Conservation (phyloP, 1,139 yeast species). For the Lodderomyces elongisporus region DNA sequence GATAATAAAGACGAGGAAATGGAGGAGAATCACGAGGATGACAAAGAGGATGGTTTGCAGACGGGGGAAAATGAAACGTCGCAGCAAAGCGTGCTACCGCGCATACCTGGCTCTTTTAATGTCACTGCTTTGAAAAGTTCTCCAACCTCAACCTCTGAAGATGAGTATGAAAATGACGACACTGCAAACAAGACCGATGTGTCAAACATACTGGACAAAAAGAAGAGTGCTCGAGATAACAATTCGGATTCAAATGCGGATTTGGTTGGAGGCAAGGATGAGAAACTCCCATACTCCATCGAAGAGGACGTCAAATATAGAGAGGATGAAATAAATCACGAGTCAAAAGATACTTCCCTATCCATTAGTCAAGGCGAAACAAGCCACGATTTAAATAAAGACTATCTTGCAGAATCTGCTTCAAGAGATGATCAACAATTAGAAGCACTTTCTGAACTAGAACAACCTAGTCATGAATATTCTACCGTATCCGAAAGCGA, state of each 20-base stretch:
- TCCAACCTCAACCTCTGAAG: too few species aligned
- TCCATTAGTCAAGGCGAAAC: too few species aligned
- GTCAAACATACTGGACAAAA: not conserved
- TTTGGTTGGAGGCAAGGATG: not conserved
- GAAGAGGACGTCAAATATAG: not conserved
- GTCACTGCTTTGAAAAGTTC: slow-evolving; percentile 46
- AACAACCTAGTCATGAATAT: not conserved
- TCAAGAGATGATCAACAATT: not conserved
- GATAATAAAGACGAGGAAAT: not conserved
- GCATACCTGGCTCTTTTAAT: slow-evolving; percentile 58
- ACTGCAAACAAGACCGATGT: too few species aligned
- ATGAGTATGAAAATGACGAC: too few species aligned
- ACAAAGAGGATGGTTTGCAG: slow-evolving; percentile 2
- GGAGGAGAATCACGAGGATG: slow-evolving; percentile 2
- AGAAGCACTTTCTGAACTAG: not conserved
- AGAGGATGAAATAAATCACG: too few species aligned
- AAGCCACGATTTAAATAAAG: too few species aligned
- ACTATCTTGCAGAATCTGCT: not conserved
- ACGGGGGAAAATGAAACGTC: too few species aligned
- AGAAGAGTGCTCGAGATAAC: not conserved
- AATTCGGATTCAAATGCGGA: not conserved
- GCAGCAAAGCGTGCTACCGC: slow-evolving; percentile 30
- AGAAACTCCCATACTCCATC: not conserved
- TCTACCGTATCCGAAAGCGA: not conserved
- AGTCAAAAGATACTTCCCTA: not conserved